Percentiles rank a stretch among this genome's conserved stretches.
Conservation (phyloP, 371 early-diverging fungal species). For the Apophysomyces sp. region DNA sequence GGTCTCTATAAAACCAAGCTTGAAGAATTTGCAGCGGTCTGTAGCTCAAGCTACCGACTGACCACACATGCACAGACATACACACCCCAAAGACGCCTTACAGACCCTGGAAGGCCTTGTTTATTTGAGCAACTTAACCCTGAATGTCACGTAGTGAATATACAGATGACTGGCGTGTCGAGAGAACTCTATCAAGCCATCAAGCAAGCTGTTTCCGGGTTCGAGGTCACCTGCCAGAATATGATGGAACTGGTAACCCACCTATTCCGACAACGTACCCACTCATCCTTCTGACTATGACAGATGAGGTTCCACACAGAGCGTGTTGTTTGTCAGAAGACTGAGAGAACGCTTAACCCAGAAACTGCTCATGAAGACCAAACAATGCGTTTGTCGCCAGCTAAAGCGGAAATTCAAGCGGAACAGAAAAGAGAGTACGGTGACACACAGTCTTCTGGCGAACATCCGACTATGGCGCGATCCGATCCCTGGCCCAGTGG, state of each 20-base stretch:
- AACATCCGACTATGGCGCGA: neutral
- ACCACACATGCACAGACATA: neutral
- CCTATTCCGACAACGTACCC: neutral
- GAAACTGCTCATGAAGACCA: neutral
- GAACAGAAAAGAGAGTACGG: neutral
- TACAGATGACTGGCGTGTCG: slow-evolving; percentile 33
- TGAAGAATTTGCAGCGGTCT: slow-evolving; percentile 39
- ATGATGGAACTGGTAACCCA: slow-evolving; percentile 39
- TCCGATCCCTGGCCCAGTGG: neutral
- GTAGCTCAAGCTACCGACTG: slow-evolving; percentile 18
- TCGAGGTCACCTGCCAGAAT: slow-evolving; percentile 35
- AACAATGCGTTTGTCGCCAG: neutral
- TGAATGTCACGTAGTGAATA: slow-evolving; percentile 19
- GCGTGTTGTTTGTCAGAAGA: neutral
- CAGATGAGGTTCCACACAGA: neutral
- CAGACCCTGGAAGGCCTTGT: slow-evolving; percentile 14
- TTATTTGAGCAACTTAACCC: neutral
- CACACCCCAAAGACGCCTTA: slow-evolving; percentile 16
- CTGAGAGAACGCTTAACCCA: neutral
- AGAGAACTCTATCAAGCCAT: slow-evolving; percentile 28
- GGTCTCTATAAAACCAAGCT: slow-evolving; percentile 17
- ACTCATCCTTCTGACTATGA: neutral
- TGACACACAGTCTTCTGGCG: neutral
- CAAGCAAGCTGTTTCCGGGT: slow-evolving; percentile 32
- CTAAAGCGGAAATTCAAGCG: neutral